phyloP scores from a whole-genome alignment of 2,329 filamentous ascomycete genomes.

The Dothistroma septosporum region DNA sequence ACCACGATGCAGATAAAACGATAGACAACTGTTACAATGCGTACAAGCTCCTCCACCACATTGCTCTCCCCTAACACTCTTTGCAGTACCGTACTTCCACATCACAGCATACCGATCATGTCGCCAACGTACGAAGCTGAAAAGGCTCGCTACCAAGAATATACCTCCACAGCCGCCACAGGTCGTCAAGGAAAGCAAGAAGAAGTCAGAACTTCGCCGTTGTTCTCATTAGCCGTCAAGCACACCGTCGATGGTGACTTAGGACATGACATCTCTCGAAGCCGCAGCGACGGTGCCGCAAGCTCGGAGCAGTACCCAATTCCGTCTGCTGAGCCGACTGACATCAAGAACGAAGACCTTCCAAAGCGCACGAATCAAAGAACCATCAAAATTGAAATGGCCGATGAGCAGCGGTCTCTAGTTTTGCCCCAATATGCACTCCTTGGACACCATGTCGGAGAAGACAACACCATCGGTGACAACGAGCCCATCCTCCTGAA shows the following conservation, averaged over 20 bases:
- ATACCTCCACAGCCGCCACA: background rate
- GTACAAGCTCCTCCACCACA: background rate
- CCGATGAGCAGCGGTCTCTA: background rate
- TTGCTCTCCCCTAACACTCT: background rate
- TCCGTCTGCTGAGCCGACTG: background rate
- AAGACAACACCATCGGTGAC: constrained; percentile 5
- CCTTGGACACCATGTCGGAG: constrained; percentile 24
- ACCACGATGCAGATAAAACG: background rate
- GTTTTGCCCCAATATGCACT: constrained; percentile 28
- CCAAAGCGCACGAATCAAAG: background rate
- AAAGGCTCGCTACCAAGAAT: constrained; percentile 5
- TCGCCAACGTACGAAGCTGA: constrained; percentile 4
- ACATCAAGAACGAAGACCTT: background rate
- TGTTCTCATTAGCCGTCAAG: constrained; percentile 27
- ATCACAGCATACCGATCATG: background rate
- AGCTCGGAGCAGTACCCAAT: background rate
- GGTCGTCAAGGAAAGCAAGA: background rate
- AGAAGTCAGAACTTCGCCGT: constrained; percentile 16
- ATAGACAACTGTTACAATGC: background rate
- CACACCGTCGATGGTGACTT: constrained; percentile 9
- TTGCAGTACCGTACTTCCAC: background rate
- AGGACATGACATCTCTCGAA: background rate
- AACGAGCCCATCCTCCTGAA: constrained; percentile 46
- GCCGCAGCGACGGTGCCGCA: background rate
- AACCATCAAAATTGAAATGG: background rate